These are phyloP conservation scores for Ophiostoma quercus DNA, from an alignment of 2,329 filamentous ascomycete genomes.

Conservation along the genomic window DNA sequence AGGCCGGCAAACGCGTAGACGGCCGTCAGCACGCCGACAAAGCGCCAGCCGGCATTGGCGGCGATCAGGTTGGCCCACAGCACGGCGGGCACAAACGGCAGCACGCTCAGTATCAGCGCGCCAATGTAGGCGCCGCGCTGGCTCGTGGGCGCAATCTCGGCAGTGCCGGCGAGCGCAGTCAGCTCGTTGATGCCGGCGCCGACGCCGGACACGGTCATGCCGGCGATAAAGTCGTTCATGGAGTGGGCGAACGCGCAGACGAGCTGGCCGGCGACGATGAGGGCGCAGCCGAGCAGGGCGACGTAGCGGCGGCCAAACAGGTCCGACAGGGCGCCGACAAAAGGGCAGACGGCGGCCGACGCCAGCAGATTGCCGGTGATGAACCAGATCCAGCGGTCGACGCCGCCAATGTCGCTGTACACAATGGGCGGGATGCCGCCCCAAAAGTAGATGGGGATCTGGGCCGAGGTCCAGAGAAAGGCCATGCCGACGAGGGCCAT, in stretches of 20 bases:
- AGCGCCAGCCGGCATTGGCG: conserved; percentile 47
- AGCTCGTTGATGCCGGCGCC: conserved; percentile 65
- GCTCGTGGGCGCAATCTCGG: conserved; percentile 60
- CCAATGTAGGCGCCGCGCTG: conserved; percentile 61
- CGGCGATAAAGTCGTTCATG: conserved; percentile 58
- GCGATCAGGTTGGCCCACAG: conserved; percentile 55
- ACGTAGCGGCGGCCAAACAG: conserved; percentile 58
- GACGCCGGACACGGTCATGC: conserved; percentile 52
- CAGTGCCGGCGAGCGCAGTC: conserved; percentile 61
- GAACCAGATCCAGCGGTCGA: conserved; percentile 59
- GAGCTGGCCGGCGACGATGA: conserved; percentile 56
- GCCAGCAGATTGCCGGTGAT: conserved; percentile 50
- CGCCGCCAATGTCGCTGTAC: conserved; percentile 56
- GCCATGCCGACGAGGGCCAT: conserved; percentile 32
- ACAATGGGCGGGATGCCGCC: conserved; percentile 49
- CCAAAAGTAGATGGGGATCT: conserved; percentile 32
- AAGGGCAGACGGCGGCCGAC: conserved; percentile 53
- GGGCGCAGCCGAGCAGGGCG: conserved; percentile 47
- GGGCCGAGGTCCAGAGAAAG: conserved; percentile 32
- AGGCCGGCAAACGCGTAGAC: conserved; percentile 50
- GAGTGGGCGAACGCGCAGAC: conserved; percentile 51
- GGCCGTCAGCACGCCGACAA: conserved; percentile 48
- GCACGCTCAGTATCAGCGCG: conserved; percentile 54
- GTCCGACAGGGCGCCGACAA: conserved; percentile 63
- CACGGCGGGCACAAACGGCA: conserved; percentile 58